Evolutionary conservation across 257 asterid species (phyloP), one percentile per base, ranked within the genome.

Genomic region (Solanum dulcamara): DNA sequence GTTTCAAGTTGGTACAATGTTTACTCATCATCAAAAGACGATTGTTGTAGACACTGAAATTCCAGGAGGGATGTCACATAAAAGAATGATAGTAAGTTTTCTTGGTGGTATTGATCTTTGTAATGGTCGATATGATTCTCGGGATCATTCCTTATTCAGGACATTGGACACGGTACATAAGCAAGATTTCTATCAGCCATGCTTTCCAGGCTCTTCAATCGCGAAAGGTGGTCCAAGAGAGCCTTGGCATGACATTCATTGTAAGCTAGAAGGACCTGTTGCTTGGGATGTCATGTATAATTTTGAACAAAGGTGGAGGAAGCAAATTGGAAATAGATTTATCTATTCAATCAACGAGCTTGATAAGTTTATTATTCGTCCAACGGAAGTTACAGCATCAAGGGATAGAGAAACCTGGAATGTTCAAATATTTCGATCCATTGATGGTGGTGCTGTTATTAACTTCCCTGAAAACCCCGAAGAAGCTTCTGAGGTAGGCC

Each of bases 231-330:
- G 99, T 1, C 98, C 98, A 1, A 87, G 99, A 80, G 98, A 96
- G 91, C 98, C 99, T 5, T 96, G 99, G 98, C 99, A 96, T 38
- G 99, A 96, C 55, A 88, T 94, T 51, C 99, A 96, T 44, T 95
- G 97, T 75, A 87, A 93, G 40, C 83, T 96, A 4, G 98, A 96
- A 84, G 99, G 99, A 3, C 98, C 98, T 0, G 96, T 89, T 4
- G 98, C 97, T 4, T 96, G 99, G 99, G 99, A 96, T 68, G 96
- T 93, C n/a, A 66, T 96, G 83, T 96, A 91, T 84, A 96, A 96
- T 85, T 96, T 96, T 37, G 98, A 96, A 84, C 99, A 96, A 79
- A 91, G 99, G 79, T 96, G 99, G 98, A 88, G 53, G 50, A 94
- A 89, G 84, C 98, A 94, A 77, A 96, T 87, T 0, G 96, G 95